These are phyloP conservation scores for Xylaria sp. DNA, from an alignment of 495 filamentous ascomycete species.

Conservation along the genomic window DNA sequence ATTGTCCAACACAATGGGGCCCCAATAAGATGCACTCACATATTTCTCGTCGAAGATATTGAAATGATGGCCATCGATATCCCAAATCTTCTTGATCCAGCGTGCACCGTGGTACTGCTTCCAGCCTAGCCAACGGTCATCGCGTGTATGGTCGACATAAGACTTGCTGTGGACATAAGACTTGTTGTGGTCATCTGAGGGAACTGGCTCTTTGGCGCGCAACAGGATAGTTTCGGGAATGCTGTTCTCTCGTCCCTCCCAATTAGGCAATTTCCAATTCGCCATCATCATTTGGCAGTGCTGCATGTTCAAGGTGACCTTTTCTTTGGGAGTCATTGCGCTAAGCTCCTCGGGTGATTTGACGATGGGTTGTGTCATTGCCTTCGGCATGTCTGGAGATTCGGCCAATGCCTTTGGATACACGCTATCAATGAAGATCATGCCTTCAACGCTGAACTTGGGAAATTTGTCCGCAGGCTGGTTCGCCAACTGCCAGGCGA, in stretches of 20 bases:
- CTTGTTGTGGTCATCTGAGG: no score
- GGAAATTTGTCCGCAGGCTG: slow-evolving; percentile 27
- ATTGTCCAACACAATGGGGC: background rate
- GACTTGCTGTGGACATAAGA: slow-evolving; percentile 45
- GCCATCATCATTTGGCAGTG: slow-evolving; percentile 47
- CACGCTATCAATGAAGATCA: slow-evolving; percentile 55
- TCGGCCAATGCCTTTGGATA: slow-evolving; percentile 37
- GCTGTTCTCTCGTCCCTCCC: slow-evolving; percentile 31
- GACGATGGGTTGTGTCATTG: slow-evolving; percentile 26
- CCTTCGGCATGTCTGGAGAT: slow-evolving; percentile 19
- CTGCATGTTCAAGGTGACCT: slow-evolving; percentile 44
- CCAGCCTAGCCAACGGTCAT: slow-evolving; percentile 49
- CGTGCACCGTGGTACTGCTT: slow-evolving; percentile 32
- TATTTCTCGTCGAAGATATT: slow-evolving; percentile 45
- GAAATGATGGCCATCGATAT: slow-evolving; percentile 54
- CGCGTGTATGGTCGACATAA: slow-evolving; percentile 45
- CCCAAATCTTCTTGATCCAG: slow-evolving; percentile 46
- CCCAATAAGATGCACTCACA: slow-evolving; percentile 29
- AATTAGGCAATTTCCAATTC: slow-evolving; percentile 46
- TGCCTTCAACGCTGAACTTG: slow-evolving; percentile 43
- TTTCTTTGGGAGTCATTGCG: slow-evolving; percentile 46
- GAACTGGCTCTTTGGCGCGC: slow-evolving; percentile 44
- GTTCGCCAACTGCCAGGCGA: slow-evolving; percentile 45
- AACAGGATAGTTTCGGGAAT: slow-evolving; percentile 49
- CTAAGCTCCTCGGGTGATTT: slow-evolving; percentile 39